Evolutionary conservation across 208 protist genomes (phyloP), one percentile per base, ranked within the genome.

Genomic region (Tritrichomonas musculus): DNA sequence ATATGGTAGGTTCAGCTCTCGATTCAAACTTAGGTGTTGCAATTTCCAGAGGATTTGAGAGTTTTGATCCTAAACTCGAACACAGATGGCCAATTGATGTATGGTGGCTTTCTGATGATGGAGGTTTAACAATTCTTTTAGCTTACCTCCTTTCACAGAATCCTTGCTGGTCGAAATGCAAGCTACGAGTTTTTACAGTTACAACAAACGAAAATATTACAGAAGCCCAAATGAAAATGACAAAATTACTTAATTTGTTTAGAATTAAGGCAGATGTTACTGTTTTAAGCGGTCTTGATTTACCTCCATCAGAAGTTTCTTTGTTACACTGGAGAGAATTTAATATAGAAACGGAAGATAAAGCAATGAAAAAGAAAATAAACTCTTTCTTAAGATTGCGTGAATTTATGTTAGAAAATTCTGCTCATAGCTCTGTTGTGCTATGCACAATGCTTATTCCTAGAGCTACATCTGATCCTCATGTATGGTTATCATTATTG

Each of bases 31-130:
- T 84, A 8, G 73, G 73, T 55, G 73, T 84, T 33, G 27, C 39
- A n/a, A 53, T 84, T 53, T 84, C 73, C 2, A 49, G 73, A n/a
- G 39, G 39, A 2, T 84, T 84, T 44, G 73, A 84, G 4, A 33
- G 17, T 53, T 84, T 84, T 44, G 73, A 84, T 53, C 17, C 39
- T 20, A 84, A 84, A n/a, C 1, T 84, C 8, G 73, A 84, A 53
- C 33, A 84, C 1, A 3, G 39, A 13, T 84, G 27, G n/a, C 73
- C 73, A 33, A 33, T 84, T 0, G 73, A 84, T 84, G 39, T 84
- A 33, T 84, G 73, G 73, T 84, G 73, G 73, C 73, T 84, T 53
- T 3, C 44, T 33, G 73, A 84, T 84, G 73, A 84, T 84, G 73
- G 73, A n/a, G 73, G 73, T 33, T 30, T 84, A 33, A 84, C 25